Evolutionary conservation across 805 yeast genomes (phyloP), one percentile per base, ranked within the genome.

Genomic region (Candida peoriensis): DNA sequence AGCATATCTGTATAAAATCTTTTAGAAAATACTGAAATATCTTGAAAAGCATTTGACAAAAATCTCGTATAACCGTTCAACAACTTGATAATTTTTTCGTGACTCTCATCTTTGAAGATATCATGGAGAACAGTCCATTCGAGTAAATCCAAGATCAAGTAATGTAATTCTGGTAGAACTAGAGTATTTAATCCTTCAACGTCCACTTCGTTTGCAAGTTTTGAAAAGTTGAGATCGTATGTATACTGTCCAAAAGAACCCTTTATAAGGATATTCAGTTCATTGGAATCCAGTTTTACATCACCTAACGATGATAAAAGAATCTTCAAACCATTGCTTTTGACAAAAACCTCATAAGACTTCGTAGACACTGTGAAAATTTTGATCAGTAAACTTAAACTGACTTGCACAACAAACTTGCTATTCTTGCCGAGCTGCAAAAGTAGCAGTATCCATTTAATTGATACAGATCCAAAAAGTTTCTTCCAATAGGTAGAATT

Each of bases 381-480:
- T 36, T 68, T 67, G 6, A 78, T 59, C 14, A 84, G 52, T 11
- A 84, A 54, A n/a, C 57, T 57, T n/a, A 67, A 38, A 1, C 60
- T 52, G 8, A 48, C 42, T 23, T 58, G 53, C n/a, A 53, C 60
- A 14, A 41, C 43, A 5, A 38, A 23, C 25, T 53, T 58, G 41
- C 52, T 53, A 29, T 32, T 47, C 69, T 30, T 59, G 51, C 20
- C 63, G 42, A 34, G 66, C 48, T 64, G 64, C 34, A 72, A 58
- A 10, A 82, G 50, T 11, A 82, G 52, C 9, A 83, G 58, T 8
- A 83, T 60, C 82, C 89, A 79, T 48, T 80, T 81, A 6, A 79
- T 66, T 1, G 85, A 72, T 3, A 84, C 64, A 0, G 80, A 63
- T 30, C 77, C 68, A 66, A 70, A 46, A 57, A 68, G 46, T 57